Percentiles rank a stretch among this genome's conserved stretches.
These are phyloP conservation scores for Micromonas commoda DNA, from an alignment of 139 green algal genomes.

Conservation along the genomic window DNA sequence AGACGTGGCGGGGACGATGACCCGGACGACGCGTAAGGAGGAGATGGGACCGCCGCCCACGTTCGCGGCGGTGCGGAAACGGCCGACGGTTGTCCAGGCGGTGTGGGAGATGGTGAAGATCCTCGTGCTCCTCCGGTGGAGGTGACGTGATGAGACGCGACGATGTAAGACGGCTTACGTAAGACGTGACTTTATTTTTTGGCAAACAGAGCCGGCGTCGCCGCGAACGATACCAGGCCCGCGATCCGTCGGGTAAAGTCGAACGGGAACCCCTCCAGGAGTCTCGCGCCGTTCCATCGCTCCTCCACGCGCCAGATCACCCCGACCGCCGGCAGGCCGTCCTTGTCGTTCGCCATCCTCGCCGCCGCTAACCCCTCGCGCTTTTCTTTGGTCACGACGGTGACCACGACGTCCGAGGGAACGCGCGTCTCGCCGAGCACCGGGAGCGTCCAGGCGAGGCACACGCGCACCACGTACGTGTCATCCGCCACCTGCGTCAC, in stretches of 20 bases:
- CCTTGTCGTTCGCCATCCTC: not conserved
- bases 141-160: too few species aligned
- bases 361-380: not conserved
- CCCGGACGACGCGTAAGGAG: too few species aligned
- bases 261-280: not conserved
- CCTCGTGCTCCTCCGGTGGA: too few species aligned
- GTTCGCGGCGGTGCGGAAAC: too few species aligned
- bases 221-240: not conserved
- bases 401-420: not conserved
- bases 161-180: too few species aligned
- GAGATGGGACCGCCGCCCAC: too few species aligned
- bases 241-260: not conserved
- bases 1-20: slow-evolving; percentile 16
- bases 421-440: not conserved
- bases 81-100: too few species aligned
- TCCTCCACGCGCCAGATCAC: not conserved
- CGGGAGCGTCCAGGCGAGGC: not conserved
- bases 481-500: not conserved
- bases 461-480: not conserved
- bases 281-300: not conserved
- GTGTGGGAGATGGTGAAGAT: too few species aligned
- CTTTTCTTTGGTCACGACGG: not conserved
- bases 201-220: not conserved
- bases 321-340: too few species aligned
- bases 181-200: too few species aligned